A percentile compares a stretch with the other conserved stretches of the same genome.
phyloP scores from a whole-genome alignment of 495 filamentous ascomycete species.

The Penicillium ucsense region DNA sequence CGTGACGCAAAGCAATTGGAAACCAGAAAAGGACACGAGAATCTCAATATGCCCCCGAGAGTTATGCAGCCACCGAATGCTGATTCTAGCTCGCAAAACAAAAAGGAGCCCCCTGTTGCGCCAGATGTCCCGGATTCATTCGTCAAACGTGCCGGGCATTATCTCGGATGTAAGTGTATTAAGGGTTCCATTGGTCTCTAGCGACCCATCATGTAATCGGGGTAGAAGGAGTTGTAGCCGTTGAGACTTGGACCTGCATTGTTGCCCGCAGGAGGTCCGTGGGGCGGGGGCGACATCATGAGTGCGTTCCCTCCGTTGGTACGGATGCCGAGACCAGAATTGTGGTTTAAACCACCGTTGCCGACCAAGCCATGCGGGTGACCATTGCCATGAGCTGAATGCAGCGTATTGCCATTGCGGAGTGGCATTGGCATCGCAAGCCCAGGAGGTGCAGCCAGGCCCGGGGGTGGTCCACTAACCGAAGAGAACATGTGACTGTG shows the following conservation, averaged over 20 bases:
- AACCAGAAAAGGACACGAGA: conserved; percentile 24
- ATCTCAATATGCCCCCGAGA: conserved; percentile 32
- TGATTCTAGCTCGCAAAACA: conserved; percentile 37
- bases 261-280: conserved; percentile 28
- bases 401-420: conserved; percentile 28
- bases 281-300: conserved; percentile 32
- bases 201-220: conserved; percentile 53
- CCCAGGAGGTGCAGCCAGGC: conserved; percentile 60
- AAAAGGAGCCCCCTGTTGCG: conserved; percentile 32
- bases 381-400: conserved; percentile 6
- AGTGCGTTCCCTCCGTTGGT: conserved; percentile 34
- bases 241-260: conserved; percentile 32
- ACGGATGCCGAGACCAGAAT: conserved; percentile 36
- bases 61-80: conserved; percentile 39
- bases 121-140: conserved; percentile 35
- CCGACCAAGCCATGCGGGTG: conserved; percentile 28
- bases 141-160: conserved; percentile 43
- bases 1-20: conserved; percentile 5
- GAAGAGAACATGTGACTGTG: conserved; percentile 55
- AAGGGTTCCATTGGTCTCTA: conserved; percentile 17
- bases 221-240: conserved; percentile 39
- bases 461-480: conserved; percentile 66
- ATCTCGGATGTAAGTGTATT: conserved; percentile 21
- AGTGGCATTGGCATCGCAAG: conserved; percentile 35
- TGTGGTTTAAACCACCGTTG: conserved; percentile 31